Evolutionary conservation across 768 basidiomycete species (phyloP).

Genomic region (Suillus ampliporus): DNA sequence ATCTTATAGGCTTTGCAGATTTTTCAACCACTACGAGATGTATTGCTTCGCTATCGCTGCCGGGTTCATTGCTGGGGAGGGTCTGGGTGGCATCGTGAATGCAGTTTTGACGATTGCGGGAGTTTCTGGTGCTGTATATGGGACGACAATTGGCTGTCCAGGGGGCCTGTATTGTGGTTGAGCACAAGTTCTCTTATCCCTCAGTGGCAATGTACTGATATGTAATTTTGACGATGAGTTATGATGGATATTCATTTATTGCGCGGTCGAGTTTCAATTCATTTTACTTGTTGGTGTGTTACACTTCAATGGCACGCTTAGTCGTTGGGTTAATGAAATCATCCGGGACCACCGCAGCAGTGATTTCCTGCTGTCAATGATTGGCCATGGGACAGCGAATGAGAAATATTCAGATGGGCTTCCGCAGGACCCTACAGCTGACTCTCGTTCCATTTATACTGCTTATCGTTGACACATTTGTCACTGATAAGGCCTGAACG

Average conservation of each 20-base stretch:
- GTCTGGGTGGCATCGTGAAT: slow-evolving; percentile 42
- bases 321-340: background rate
- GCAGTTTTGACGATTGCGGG: slow-evolving; percentile 37
- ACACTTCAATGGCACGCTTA: background rate
- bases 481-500: background rate
- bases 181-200: background rate
- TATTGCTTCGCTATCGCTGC: slow-evolving; percentile 45
- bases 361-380: background rate
- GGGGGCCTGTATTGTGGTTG: slow-evolving; percentile 35
- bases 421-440: background rate
- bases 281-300: background rate
- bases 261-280: background rate
- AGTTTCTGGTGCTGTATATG: slow-evolving; percentile 31
- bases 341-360: background rate
- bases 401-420: background rate
- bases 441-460: background rate
- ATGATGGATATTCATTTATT: background rate
- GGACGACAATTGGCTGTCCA: slow-evolving; percentile 37
- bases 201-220: background rate
- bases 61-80: slow-evolving; percentile 47
- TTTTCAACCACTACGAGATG: slow-evolving; percentile 17
- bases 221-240: background rate
- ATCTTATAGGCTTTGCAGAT: slow-evolving; percentile 2
- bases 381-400: background rate
- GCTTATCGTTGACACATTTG: background rate